These are phyloP conservation scores for Herpetomonas tarakana DNA, from an alignment of 208 protist genomes.

Conservation along the genomic window DNA sequence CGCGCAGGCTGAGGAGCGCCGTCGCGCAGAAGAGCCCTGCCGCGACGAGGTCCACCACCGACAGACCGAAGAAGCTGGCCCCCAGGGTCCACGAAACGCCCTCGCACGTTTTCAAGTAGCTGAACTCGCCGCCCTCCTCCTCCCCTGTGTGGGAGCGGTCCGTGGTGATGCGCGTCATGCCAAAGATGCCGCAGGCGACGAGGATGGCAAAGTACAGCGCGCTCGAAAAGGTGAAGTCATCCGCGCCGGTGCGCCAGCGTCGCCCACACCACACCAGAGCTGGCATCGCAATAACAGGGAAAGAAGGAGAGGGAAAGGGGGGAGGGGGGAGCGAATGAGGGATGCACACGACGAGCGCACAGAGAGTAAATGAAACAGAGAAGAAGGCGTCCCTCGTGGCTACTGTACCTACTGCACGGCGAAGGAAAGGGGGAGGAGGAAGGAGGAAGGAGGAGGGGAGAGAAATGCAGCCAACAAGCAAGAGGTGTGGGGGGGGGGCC, in stretches of 20 bases:
- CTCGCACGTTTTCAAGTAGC: constrained; percentile 14
- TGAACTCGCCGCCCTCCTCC: no score
- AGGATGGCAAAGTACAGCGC: constrained; percentile 37
- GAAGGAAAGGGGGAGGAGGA: not conserved
- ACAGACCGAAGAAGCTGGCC: constrained; percentile 25
- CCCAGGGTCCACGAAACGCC: constrained; percentile 8
- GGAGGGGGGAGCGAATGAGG: not conserved
- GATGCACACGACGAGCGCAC: not conserved
- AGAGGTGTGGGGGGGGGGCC: no score
- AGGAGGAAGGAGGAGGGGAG: no score
- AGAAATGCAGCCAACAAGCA: no score
- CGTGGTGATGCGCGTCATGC: constrained; percentile 11
- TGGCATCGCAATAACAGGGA: constrained; percentile 39
- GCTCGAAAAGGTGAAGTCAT: constrained; percentile 77
- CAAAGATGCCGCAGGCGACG: constrained; percentile 14
- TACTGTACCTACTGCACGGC: not conserved
- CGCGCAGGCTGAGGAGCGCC: constrained; percentile 42
- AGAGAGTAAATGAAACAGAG: constrained; percentile 12
- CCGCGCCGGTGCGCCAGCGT: constrained; percentile 63
- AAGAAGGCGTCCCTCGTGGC: not conserved
- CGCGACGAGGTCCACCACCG: constrained; percentile 26
- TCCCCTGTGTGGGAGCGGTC: no score
- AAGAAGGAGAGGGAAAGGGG: not conserved
- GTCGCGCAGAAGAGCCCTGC: constrained; percentile 37
- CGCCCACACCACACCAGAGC: constrained; percentile 68